These are phyloP conservation scores for Hortiboletus rubellus DNA, from an alignment of 1,284 basidiomycete species.

Conservation along the genomic window DNA sequence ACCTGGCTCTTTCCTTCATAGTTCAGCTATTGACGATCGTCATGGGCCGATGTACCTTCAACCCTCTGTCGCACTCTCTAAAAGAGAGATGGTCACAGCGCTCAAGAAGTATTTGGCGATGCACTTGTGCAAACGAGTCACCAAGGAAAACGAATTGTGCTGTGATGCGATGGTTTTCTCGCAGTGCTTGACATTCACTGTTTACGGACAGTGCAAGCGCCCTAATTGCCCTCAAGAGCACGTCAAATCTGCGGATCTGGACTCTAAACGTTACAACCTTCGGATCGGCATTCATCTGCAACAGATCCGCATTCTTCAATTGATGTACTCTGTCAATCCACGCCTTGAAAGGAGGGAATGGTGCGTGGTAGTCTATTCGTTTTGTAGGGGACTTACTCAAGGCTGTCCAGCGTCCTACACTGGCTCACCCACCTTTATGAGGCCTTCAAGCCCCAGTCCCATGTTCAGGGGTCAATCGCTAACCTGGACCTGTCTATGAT, in stretches of 20 bases:
- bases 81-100: constrained; percentile 2
- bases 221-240: constrained; percentile 43
- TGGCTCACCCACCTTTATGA: constrained; percentile 44
- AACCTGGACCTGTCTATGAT: constrained; percentile 37
- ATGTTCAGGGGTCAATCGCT: constrained; percentile 39
- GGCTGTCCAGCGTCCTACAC: constrained; percentile 7
- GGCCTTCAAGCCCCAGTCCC: constrained; percentile 40
- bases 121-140: constrained; percentile 35
- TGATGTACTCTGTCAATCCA: constrained; percentile 22
- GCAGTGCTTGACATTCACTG: constrained; percentile 41
- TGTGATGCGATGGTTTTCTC: constrained; percentile 35
- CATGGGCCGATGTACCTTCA: background rate
- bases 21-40: too few relatives aligned
- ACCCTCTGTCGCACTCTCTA: constrained; percentile 2
- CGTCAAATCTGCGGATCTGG: constrained; percentile 25
- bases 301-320: constrained; percentile 48
- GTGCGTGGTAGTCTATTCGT: too few relatives aligned
- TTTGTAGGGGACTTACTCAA: too few relatives aligned
- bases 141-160: constrained; percentile 39
- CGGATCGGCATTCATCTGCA: constrained; percentile 47
- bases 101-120: constrained; percentile 28
- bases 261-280: constrained; percentile 37
- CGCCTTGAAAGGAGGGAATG: background rate
- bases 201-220: constrained; percentile 39
- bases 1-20: too few relatives aligned